Evolutionary conservation across 768 basidiomycete genomes (phyloP).

Genomic region (Coprinopsis cinerea): DNA sequence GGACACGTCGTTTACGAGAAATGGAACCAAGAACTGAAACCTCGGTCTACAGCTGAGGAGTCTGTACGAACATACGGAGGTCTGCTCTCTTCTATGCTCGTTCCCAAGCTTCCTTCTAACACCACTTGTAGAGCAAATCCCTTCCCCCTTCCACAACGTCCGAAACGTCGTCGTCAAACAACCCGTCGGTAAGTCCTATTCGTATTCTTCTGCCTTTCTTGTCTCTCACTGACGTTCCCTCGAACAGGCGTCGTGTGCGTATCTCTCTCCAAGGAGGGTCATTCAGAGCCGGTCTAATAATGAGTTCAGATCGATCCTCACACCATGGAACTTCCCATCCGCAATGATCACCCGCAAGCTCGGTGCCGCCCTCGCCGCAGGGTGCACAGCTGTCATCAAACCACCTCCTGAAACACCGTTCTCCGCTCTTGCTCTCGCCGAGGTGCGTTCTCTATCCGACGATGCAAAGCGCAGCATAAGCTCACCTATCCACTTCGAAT

Average conservation of each 20-base stretch:
- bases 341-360: slow-evolving; percentile 94
- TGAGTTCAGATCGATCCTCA: slow-evolving; percentile 58
- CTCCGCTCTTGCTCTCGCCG: slow-evolving; percentile 85
- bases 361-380: slow-evolving; percentile 85
- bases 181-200: slow-evolving; percentile 65
- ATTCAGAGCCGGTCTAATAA: not conserved
- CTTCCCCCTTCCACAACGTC: slow-evolving; percentile 58
- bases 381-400: slow-evolving; percentile 95
- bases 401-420: slow-evolving; percentile 95
- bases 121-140: slow-evolving; percentile 62
- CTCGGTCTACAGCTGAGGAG: slow-evolving; percentile 62
- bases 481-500: not conserved
- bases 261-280: not conserved
- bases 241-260: slow-evolving; percentile 36
- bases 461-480: not conserved
- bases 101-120: not conserved
- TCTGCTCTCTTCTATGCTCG: slow-evolving; percentile 23
- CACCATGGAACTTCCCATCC: slow-evolving; percentile 93
- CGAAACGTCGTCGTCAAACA: slow-evolving; percentile 93
- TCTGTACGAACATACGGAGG: slow-evolving; percentile 90
- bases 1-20: slow-evolving; percentile 17
- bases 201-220: too few relatives aligned
- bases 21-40: not conserved
- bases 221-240: too few relatives aligned
- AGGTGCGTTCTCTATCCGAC: slow-evolving; percentile 40